phyloP scores from a whole-genome alignment of 768 basidiomycete genomes.

The Suillus clintonianus region DNA sequence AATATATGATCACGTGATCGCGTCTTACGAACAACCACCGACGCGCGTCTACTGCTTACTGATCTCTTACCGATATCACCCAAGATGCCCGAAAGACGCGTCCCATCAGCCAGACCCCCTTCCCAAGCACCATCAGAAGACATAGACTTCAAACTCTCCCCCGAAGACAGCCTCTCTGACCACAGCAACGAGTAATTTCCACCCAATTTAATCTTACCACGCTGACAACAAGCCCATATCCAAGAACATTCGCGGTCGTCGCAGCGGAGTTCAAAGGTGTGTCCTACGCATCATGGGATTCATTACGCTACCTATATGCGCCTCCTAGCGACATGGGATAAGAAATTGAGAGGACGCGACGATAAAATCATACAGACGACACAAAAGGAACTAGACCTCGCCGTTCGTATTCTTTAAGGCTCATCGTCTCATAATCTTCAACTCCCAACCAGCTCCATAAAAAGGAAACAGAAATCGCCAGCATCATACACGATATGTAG shows the following conservation, averaged over 20 bases:
- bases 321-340: slow-evolving; percentile 33
- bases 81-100: slow-evolving; percentile 15
- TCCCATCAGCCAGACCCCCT: neutral
- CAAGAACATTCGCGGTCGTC: slow-evolving; percentile 29
- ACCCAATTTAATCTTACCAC: neutral
- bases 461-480: slow-evolving; percentile 20
- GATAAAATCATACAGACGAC: slow-evolving; percentile 20
- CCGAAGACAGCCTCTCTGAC: slow-evolving; percentile 26
- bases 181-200: slow-evolving; percentile 24
- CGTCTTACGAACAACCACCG: neutral
- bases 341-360: slow-evolving; percentile 28
- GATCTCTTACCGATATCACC: neutral
- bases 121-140: slow-evolving; percentile 2
- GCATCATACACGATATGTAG: slow-evolving; percentile 26
- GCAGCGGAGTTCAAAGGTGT: slow-evolving; percentile 34
- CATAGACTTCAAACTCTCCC: slow-evolving; percentile 15
- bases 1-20: slow-evolving; percentile 20
- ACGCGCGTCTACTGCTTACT: neutral
- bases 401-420: slow-evolving; percentile 12
- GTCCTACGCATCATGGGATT: neutral
- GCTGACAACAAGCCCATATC: neutral
- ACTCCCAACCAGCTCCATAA: slow-evolving; percentile 18
- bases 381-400: slow-evolving; percentile 26
- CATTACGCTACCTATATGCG: neutral
- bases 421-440: neutral